A percentile compares a stretch with the other conserved stretches of the same genome.
These are phyloP conservation scores for Dictyostelium intermedium DNA, from an alignment of 78 protist genomes.

Conservation along the genomic window DNA sequence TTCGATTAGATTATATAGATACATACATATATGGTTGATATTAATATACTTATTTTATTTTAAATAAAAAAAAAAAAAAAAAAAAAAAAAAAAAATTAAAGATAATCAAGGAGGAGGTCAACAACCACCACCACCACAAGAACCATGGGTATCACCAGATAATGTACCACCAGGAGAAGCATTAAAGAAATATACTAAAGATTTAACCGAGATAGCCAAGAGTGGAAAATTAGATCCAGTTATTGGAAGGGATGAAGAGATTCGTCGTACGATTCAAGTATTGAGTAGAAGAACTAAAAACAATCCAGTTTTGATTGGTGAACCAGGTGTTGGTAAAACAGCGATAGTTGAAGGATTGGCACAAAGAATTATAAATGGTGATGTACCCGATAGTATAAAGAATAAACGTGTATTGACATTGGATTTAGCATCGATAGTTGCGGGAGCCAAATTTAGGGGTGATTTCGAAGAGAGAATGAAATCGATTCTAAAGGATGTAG, in stretches of 20 bases:
- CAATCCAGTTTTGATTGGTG: constrained; percentile 98
- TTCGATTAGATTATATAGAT: too few relatives aligned
- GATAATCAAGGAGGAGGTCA: constrained; percentile 25
- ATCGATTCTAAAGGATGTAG: constrained; percentile 94
- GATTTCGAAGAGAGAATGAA: constrained; percentile 99
- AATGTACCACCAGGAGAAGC: constrained; percentile 77
- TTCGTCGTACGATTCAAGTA: constrained; percentile 92
- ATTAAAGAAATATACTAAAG: constrained; percentile 72
- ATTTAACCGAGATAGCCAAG: constrained; percentile 65
- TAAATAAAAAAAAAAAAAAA: too few relatives aligned
- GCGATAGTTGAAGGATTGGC: constrained; percentile 99
- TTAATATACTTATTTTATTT: too few relatives aligned
- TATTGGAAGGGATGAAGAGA: constrained; percentile 98
- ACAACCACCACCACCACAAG: constrained; percentile 35
- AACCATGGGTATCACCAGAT: constrained; percentile 68
- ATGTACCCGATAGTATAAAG: constrained; percentile 95
- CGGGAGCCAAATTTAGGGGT: constrained; percentile 99
- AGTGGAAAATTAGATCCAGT: constrained; percentile 98
- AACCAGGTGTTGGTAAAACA: constrained; percentile 96
- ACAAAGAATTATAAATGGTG: constrained; percentile 96
- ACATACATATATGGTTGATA: too few relatives aligned
- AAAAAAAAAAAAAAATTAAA: too few relatives aligned
- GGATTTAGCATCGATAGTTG: constrained; percentile 98
- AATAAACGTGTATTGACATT: constrained; percentile 88
- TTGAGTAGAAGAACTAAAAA: constrained; percentile 94